Conservation (phyloP, 1,284 basidiomycete species). For the Apiotrichum montevideense region DNA sequence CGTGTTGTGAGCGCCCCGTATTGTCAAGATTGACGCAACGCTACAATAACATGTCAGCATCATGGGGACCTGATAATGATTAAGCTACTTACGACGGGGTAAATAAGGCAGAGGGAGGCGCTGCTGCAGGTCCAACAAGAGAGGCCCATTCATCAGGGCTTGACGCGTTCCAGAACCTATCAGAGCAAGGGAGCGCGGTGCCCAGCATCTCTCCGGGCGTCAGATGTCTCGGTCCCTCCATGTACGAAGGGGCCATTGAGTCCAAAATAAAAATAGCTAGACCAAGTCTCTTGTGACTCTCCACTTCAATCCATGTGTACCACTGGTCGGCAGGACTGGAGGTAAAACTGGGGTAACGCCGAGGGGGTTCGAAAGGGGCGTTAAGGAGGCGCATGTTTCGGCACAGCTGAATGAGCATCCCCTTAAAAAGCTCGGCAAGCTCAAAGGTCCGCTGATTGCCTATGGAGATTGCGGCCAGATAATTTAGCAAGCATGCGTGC, state of each 20-base stretch:
- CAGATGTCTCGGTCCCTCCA: constrained; percentile 18
- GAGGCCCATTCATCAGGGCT: constrained; percentile 19
- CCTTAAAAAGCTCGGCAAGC: constrained; percentile 20
- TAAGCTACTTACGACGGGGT: no score
- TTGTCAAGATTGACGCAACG: neutral
- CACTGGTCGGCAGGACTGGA: constrained; percentile 10
- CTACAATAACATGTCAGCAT: neutral
- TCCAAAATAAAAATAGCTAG: constrained; percentile 21
- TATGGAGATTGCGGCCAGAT: constrained; percentile 16
- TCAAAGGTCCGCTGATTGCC: constrained; percentile 26
- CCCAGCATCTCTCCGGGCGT: constrained; percentile 24
- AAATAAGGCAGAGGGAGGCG: no score
- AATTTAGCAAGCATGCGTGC: constrained; percentile 18
- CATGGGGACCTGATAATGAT: no score
- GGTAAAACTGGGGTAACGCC: constrained; percentile 1
- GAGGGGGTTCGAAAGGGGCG: constrained; percentile 4
- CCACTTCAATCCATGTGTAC: constrained; percentile 19
- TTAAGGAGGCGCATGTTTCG: constrained; percentile 21
- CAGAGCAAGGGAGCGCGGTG: constrained; percentile 22
- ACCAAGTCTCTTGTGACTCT: constrained; percentile 23
- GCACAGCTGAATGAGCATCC: constrained; percentile 22
- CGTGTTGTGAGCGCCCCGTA: constrained; percentile 1
- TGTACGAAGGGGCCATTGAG: constrained; percentile 10
- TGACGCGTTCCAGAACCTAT: constrained; percentile 19
- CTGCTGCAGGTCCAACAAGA: constrained; percentile 6